A percentile compares a stretch with the other conserved stretches of the same genome.
Evolutionary conservation across 2,329 filamentous ascomycete species (phyloP).

Genomic region (Fusarium burgessii): DNA sequence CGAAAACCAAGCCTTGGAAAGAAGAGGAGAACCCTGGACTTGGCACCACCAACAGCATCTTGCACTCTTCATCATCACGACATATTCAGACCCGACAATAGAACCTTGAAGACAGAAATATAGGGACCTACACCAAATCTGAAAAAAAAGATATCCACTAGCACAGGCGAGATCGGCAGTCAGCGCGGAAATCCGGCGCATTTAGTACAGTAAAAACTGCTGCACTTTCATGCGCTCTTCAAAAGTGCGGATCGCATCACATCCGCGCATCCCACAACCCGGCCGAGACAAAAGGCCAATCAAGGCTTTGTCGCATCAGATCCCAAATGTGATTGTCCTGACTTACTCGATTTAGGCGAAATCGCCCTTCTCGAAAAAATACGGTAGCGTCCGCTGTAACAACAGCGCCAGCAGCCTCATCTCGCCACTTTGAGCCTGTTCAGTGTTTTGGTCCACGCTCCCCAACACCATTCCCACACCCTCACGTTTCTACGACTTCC

Average conservation of each 20-base stretch:
- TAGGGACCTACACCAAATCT: conserved; percentile 18
- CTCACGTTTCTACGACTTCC: conserved; percentile 28
- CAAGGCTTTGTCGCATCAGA: conserved; percentile 43
- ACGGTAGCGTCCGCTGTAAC: conserved; percentile 13
- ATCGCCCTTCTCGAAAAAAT: conserved; percentile 28
- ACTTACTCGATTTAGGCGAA: conserved; percentile 38
- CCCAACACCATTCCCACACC: conserved; percentile 31
- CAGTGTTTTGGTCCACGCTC: conserved; percentile 30
- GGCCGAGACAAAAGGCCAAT: conserved; percentile 29
- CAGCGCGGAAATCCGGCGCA: conserved; percentile 37
- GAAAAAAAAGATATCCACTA: conserved; percentile 13
- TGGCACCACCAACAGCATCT: conserved; percentile 24
- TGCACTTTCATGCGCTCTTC: conserved; percentile 26
- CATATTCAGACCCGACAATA: neutral
- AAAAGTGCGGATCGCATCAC: conserved; percentile 45
- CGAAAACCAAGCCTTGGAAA: conserved; percentile 13
- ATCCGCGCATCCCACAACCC: conserved; percentile 29
- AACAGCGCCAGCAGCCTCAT: conserved; percentile 34
- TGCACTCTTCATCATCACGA: conserved; percentile 1
- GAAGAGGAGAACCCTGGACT: conserved; percentile 28
- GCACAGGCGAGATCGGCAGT: conserved; percentile 34
- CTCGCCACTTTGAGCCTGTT: conserved; percentile 40
- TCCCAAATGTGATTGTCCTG: conserved; percentile 32
- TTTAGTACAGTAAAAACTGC: conserved; percentile 16
- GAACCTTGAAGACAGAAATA: neutral